These are phyloP conservation scores for Phanerochaete sordida DNA, from an alignment of 768 basidiomycete genomes.

Conservation along the genomic window DNA sequence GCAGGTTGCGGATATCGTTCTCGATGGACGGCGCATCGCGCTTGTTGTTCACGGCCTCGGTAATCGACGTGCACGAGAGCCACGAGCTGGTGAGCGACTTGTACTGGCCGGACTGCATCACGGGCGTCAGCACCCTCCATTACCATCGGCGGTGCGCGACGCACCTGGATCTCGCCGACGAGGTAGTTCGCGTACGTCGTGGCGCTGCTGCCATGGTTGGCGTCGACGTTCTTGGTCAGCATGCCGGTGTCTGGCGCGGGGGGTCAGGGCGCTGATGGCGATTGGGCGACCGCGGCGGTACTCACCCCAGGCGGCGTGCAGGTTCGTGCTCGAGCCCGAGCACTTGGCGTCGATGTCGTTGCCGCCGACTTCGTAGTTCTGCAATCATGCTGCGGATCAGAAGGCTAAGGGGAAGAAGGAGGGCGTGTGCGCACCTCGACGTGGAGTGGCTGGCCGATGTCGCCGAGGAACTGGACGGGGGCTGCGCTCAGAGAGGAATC, in stretches of 20 bases:
- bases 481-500: not conserved
- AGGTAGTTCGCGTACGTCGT: slow-evolving; percentile 19
- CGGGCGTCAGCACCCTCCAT: not conserved
- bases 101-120: slow-evolving; percentile 24
- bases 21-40: slow-evolving; percentile 5
- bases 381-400: not conserved
- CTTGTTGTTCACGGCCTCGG: slow-evolving; percentile 17
- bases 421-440: slow-evolving; percentile 16
- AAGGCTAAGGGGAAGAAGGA: not conserved
- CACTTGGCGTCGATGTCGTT: slow-evolving; percentile 26
- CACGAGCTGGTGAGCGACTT: slow-evolving; percentile 21
- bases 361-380: slow-evolving; percentile 24
- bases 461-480: slow-evolving; percentile 21
- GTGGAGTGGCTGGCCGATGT: slow-evolving; percentile 27
- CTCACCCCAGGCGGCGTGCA: slow-evolving; percentile 20
- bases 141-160: not conserved
- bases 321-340: slow-evolving; percentile 21
- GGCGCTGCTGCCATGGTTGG: slow-evolving; percentile 19
- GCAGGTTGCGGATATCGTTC: not conserved
- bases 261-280: not conserved
- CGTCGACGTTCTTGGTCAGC: slow-evolving; percentile 22
- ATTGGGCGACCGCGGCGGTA: not conserved
- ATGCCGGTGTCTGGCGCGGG: slow-evolving; percentile 23
- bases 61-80: slow-evolving; percentile 25
- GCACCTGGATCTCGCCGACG: slow-evolving; percentile 34